Percentiles rank a stretch among this genome's conserved stretches.
Conservation (phyloP, 192 early-diverging fungal species). For the Kickxella alabastrina region DNA sequence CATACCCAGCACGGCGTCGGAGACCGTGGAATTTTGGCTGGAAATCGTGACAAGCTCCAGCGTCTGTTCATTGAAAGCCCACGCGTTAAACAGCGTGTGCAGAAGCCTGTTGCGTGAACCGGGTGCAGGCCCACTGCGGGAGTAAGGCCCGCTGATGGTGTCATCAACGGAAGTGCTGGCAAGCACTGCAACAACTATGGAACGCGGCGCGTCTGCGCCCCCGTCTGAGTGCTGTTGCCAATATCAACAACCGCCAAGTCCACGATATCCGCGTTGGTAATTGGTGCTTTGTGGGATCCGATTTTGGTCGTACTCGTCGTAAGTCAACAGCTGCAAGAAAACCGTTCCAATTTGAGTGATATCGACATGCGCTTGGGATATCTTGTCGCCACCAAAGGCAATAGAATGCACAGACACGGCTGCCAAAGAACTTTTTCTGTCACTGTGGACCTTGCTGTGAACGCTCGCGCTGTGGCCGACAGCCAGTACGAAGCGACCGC, state of each 20-base stretch:
- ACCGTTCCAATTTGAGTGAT: neutral
- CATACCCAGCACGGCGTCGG: constrained; percentile 23
- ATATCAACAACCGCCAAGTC: constrained; percentile 9
- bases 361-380: neutral
- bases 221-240: neutral
- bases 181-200: constrained; percentile 17
- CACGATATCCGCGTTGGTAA: constrained; percentile 6
- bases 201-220: neutral
- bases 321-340: constrained; percentile 1
- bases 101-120: too few relatives aligned
- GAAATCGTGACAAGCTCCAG: neutral
- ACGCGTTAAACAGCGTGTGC: constrained; percentile 28
- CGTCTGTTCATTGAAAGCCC: constrained; percentile 8
- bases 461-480: constrained; percentile 18
- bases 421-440: neutral
- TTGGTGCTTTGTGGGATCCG: neutral
- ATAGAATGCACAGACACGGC: constrained; percentile 12
- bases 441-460: neutral
- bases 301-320: neutral
- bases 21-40: constrained; percentile 4
- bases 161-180: constrained; percentile 4
- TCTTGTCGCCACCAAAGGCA: constrained; percentile 2
- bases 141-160: too few relatives aligned
- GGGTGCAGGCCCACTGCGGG: too few relatives aligned
- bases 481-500: constrained; percentile 9